Conservation (phyloP, 2,329 filamentous ascomycete species). For the Pseudogymnoascus sp. region DNA sequence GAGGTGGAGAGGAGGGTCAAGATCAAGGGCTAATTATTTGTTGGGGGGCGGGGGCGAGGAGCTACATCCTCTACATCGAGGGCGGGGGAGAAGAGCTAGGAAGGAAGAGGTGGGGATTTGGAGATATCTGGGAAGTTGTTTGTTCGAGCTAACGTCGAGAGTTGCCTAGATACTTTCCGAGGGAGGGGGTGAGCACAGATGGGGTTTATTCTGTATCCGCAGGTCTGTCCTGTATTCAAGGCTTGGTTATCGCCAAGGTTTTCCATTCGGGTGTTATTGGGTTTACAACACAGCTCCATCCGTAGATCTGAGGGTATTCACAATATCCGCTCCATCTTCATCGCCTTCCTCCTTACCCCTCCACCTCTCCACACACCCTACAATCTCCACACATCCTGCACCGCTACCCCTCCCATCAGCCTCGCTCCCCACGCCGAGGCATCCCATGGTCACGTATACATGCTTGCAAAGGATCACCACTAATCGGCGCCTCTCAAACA, state of each 20-base stretch:
- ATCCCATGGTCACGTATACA: background rate
- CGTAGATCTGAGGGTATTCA: background rate
- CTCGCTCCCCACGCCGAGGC: background rate
- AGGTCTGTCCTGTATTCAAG: too few species aligned
- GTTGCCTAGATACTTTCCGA: background rate
- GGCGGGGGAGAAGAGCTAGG: background rate
- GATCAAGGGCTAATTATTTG: background rate
- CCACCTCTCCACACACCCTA: too few species aligned
- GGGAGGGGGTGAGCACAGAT: background rate
- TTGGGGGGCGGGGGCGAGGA: background rate
- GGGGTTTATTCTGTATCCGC: background rate
- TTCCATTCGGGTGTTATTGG: background rate
- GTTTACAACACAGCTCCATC: background rate
- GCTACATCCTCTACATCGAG: background rate
- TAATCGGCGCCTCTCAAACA: background rate
- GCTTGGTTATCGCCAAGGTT: background rate
- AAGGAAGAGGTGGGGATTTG: background rate
- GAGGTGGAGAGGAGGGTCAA: slow-evolving; percentile 27
- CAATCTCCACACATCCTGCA: too few species aligned
- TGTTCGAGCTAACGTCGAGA: background rate
- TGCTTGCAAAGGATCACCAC: background rate
- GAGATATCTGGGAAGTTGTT: background rate
- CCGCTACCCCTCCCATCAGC: background rate
- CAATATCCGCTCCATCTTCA: background rate
- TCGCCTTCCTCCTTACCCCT: background rate